Evolutionary conservation across 1,139 yeast species (phyloP).

Genomic region (Yamadazyma epiphylla): DNA sequence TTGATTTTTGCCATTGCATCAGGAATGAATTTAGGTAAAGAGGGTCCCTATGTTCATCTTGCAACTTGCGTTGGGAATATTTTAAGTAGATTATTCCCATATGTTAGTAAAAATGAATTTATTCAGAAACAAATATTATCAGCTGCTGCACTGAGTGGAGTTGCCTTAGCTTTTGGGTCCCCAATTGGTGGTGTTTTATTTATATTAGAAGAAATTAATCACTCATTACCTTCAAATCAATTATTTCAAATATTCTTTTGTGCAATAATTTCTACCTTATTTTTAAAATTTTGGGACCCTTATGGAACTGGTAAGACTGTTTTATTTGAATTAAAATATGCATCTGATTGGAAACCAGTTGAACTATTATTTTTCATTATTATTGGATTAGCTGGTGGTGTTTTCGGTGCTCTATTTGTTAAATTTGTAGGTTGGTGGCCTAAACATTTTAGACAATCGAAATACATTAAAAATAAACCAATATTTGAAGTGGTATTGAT

Average conservation of each 20-base stretch:
- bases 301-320: constrained; percentile 64
- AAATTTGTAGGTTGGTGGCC: constrained; percentile 53
- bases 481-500: constrained; percentile 46
- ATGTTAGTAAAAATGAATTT: constrained; percentile 48
- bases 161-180: constrained; percentile 67
- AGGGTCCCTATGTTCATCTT: constrained; percentile 70
- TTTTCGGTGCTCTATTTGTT: constrained; percentile 54
- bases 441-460: constrained; percentile 30
- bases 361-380: constrained; percentile 48
- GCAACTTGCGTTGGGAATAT: constrained; percentile 68
- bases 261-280: constrained; percentile 56
- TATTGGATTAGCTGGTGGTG: constrained; percentile 56
- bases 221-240: constrained; percentile 56
- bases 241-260: constrained; percentile 58
- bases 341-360: constrained; percentile 50
- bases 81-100: constrained; percentile 47
- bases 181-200: constrained; percentile 69
- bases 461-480: constrained; percentile 37
- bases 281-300: constrained; percentile 55
- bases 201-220: constrained; percentile 62
- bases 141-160: constrained; percentile 68
- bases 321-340: constrained; percentile 52
- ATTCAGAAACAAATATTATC: constrained; percentile 56
- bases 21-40: constrained; percentile 65
- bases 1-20: constrained; percentile 60